Evolutionary conservation across 345 rosid genomes (phyloP).

Genomic region (Trapa bicornis): DNA sequence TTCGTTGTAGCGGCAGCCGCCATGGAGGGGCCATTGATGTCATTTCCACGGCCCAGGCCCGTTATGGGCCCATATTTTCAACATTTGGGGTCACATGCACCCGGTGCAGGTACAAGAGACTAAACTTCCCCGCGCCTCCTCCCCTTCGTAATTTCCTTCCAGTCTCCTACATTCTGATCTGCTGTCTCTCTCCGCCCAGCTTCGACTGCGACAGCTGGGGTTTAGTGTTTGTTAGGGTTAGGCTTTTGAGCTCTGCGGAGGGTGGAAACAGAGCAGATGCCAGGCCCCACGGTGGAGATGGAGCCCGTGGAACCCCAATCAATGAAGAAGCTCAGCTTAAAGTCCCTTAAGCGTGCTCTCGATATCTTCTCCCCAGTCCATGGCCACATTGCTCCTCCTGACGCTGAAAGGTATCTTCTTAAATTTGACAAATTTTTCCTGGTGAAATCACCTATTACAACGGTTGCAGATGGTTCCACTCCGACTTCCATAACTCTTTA

Average conservation of each 20-base stretch:
- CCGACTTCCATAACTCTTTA: background rate
- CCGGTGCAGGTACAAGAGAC: too few species aligned
- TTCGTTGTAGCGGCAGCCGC: too few species aligned
- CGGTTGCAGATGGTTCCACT: background rate
- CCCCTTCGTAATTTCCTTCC: too few species aligned
- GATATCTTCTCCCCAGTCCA: constrained; percentile 82
- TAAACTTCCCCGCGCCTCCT: too few species aligned
- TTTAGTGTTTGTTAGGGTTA: background rate
- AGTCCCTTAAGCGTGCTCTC: constrained; percentile 74
- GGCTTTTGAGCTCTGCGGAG: background rate
- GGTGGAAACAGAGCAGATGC: constrained; percentile 19
- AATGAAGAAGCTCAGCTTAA: constrained; percentile 72
- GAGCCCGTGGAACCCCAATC: constrained; percentile 91
- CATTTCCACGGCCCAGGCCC: too few species aligned
- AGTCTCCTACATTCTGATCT: background rate
- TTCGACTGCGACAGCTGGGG: background rate
- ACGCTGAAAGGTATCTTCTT: constrained; percentile 52
- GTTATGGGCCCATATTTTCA: too few species aligned
- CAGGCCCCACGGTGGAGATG: constrained; percentile 44
- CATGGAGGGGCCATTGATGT: too few species aligned
- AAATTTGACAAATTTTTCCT: background rate
- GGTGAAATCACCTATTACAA: background rate
- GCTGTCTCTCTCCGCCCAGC: background rate
- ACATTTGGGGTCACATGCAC: too few species aligned
- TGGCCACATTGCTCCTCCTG: constrained; percentile 63